Conservation (phyloP, 2,329 filamentous ascomycete genomes). For the Xylariales sp. region DNA sequence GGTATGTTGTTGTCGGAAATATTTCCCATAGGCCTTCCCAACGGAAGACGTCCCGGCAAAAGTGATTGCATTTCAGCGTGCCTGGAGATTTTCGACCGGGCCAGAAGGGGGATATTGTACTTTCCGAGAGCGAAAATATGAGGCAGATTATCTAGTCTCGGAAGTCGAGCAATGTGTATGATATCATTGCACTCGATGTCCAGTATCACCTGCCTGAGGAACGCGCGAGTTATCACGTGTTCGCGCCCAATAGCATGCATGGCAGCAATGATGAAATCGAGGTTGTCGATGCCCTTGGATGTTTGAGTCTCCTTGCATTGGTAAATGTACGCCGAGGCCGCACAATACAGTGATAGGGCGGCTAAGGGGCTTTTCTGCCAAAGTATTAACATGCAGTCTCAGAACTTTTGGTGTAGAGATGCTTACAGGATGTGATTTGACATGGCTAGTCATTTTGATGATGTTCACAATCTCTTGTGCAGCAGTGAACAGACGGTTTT, state of each 20-base stretch:
- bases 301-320: constrained; percentile 53
- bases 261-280: constrained; percentile 73
- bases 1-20: constrained; percentile 10
- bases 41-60: constrained; percentile 40
- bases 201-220: constrained; percentile 78
- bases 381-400: too few species aligned
- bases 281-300: constrained; percentile 38
- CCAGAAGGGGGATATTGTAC: constrained; percentile 41
- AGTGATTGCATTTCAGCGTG: constrained; percentile 36
- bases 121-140: constrained; percentile 12
- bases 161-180: constrained; percentile 29
- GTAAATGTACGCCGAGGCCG: constrained; percentile 78
- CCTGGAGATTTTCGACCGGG: constrained; percentile 37
- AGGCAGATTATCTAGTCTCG: constrained; percentile 28
- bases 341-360: constrained; percentile 80
- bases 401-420: constrained; percentile 6
- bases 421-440: constrained; percentile 62
- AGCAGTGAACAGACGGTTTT: constrained; percentile 69
- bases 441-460: constrained; percentile 71
- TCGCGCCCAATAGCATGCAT: constrained; percentile 72
- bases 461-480: constrained; percentile 82
- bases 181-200: constrained; percentile 62
- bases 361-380: constrained; percentile 66
- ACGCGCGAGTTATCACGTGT: constrained; percentile 74
- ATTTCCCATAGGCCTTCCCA: constrained; percentile 28